These are phyloP conservation scores for Lycium barbarum DNA, from an alignment of 257 asterid genomes.

Conservation along the genomic window DNA sequence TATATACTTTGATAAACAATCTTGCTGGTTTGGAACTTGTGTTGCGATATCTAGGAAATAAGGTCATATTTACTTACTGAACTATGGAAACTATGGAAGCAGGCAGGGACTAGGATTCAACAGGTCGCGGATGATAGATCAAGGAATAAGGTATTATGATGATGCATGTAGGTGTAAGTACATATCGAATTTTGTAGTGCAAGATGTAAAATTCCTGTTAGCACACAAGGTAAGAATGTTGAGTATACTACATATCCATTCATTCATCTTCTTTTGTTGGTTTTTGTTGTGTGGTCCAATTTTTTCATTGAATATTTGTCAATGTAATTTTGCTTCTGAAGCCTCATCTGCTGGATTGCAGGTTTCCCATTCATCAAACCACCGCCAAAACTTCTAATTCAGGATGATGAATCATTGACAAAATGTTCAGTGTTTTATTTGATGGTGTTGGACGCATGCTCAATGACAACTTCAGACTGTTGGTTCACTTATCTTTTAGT, in stretches of 20 bases:
- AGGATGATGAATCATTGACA: slow-evolving; percentile 56
- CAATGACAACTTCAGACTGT: slow-evolving; percentile 91
- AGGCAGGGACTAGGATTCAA: no score
- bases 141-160: no score
- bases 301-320: background rate
- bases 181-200: background rate
- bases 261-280: background rate
- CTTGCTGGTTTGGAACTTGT: no score
- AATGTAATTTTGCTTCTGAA: background rate
- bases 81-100: no score
- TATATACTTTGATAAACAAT: no score
- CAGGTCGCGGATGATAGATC: no score
- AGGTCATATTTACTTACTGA: no score
- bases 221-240: background rate
- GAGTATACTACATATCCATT: background rate
- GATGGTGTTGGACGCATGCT: slow-evolving; percentile 92
- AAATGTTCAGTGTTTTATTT: slow-evolving; percentile 61
- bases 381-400: slow-evolving; percentile 22
- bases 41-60: no score
- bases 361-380: slow-evolving; percentile 32
- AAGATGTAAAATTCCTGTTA: slow-evolving; percentile 16
- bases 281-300: slow-evolving; percentile 1
- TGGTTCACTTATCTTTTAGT: slow-evolving; percentile 96
- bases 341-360: slow-evolving; percentile 39
- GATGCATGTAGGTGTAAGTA: no score